phyloP scores from a whole-genome alignment of 371 early-diverging fungal genomes.

The Rhizopus microsporus region DNA sequence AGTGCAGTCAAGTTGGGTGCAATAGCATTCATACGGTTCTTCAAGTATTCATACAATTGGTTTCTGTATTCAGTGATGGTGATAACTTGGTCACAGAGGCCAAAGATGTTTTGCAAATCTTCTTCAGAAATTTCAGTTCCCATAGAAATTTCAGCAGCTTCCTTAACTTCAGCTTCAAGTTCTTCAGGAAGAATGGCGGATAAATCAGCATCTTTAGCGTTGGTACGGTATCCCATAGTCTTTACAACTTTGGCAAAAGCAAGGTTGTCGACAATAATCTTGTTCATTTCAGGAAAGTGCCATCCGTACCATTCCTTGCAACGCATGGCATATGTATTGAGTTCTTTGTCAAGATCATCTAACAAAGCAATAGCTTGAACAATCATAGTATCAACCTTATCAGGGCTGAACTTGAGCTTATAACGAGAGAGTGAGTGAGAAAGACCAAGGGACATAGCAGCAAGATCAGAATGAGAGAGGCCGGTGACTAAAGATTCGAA shows the following conservation, averaged over 20 bases:
- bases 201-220: constrained; percentile 72
- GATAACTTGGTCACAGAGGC: constrained; percentile 79
- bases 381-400: constrained; percentile 95
- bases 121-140: constrained; percentile 92
- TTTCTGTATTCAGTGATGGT: constrained; percentile 85
- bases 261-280: constrained; percentile 75
- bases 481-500: constrained; percentile 69
- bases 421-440: constrained; percentile 85
- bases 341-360: constrained; percentile 95
- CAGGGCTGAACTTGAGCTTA: constrained; percentile 91
- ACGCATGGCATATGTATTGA: constrained; percentile 98
- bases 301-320: constrained; percentile 94
- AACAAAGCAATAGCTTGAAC: constrained; percentile 93
- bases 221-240: constrained; percentile 79
- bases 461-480: constrained; percentile 75
- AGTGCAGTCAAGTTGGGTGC: constrained; percentile 93
- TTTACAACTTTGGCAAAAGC: constrained; percentile 76
- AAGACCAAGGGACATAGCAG: constrained; percentile 82
- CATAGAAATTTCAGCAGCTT: constrained; percentile 91
- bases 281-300: constrained; percentile 92
- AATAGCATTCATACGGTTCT: constrained; percentile 87
- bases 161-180: constrained; percentile 77
- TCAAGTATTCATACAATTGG: constrained; percentile 87
- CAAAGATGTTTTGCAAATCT: constrained; percentile 83
- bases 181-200: constrained; percentile 90